Conservation (phyloP, 1,284 basidiomycete species). For the Ustilago esculenta region DNA sequence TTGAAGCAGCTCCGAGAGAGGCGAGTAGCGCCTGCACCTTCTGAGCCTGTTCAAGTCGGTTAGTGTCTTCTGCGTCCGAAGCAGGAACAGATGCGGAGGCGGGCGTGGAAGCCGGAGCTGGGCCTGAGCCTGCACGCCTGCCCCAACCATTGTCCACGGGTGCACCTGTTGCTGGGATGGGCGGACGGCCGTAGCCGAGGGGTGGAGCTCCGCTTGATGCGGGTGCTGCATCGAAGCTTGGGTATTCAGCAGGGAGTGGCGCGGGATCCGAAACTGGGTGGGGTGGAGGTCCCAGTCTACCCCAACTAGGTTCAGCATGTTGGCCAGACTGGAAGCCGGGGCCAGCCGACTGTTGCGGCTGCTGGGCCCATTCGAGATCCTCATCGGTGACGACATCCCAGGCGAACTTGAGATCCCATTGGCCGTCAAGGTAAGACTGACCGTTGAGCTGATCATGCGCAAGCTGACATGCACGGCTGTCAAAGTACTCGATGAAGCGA, state of each 20-base stretch:
- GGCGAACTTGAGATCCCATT: slow-evolving; percentile 85
- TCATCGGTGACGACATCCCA: slow-evolving; percentile 74
- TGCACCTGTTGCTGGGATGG: slow-evolving; percentile 28
- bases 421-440: slow-evolving; percentile 81
- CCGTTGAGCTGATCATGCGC: slow-evolving; percentile 83
- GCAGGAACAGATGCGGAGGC: slow-evolving; percentile 4
- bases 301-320: slow-evolving; percentile 28
- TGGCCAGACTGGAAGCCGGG: slow-evolving; percentile 63
- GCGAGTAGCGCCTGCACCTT: slow-evolving; percentile 66
- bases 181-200: slow-evolving; percentile 32
- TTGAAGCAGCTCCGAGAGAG: slow-evolving; percentile 46
- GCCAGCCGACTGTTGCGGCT: slow-evolving; percentile 11
- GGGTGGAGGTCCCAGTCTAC: slow-evolving; percentile 5
- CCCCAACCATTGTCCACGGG: slow-evolving; percentile 47
- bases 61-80: slow-evolving; percentile 17
- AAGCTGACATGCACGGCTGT: slow-evolving; percentile 73
- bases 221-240: slow-evolving; percentile 9
- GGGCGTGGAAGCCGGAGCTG: slow-evolving; percentile 13
- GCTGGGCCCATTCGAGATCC: slow-evolving; percentile 46
- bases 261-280: slow-evolving; percentile 16
- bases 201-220: slow-evolving; percentile 8
- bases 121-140: slow-evolving; percentile 29
- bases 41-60: slow-evolving; percentile 65
- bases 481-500: slow-evolving; percentile 47
- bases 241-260: slow-evolving; percentile 22